phyloP scores from a whole-genome alignment of 192 early-diverging fungal species.

The Coemansia reversa region DNA sequence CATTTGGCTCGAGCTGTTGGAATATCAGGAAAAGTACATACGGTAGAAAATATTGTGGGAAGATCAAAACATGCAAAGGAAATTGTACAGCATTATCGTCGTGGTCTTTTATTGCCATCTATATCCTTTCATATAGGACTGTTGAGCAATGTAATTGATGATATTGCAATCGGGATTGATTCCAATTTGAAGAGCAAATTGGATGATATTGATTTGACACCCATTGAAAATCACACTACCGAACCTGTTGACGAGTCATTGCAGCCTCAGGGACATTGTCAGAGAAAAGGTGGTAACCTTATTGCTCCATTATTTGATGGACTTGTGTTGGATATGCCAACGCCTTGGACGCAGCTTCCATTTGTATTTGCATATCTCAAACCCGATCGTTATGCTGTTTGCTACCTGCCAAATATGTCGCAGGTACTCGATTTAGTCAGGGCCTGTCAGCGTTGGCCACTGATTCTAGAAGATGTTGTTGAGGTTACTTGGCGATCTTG shows the following conservation, averaged over 20 bases:
- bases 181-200: background rate
- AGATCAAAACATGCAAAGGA: constrained; percentile 53
- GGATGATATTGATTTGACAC: background rate
- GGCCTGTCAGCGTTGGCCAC: constrained; percentile 16
- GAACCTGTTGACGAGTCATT: no score
- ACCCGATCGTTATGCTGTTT: constrained; percentile 34
- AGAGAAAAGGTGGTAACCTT: constrained; percentile 4
- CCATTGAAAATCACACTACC: no score
- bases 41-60: constrained; percentile 55
- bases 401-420: constrained; percentile 49
- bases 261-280: no score
- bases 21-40: constrained; percentile 43
- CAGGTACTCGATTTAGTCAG: constrained; percentile 46
- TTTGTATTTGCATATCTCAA: constrained; percentile 18
- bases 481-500: constrained; percentile 48
- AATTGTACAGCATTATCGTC: constrained; percentile 53
- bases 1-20: constrained; percentile 60
- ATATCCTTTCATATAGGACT: constrained; percentile 52
- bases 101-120: constrained; percentile 48
- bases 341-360: constrained; percentile 44
- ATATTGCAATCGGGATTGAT: constrained; percentile 5
- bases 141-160: constrained; percentile 17
- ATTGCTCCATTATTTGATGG: constrained; percentile 23
- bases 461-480: constrained; percentile 40
- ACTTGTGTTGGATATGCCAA: constrained; percentile 46